Conservation (phyloP, 371 early-diverging fungal species). For the Syncephalis fuscata region DNA sequence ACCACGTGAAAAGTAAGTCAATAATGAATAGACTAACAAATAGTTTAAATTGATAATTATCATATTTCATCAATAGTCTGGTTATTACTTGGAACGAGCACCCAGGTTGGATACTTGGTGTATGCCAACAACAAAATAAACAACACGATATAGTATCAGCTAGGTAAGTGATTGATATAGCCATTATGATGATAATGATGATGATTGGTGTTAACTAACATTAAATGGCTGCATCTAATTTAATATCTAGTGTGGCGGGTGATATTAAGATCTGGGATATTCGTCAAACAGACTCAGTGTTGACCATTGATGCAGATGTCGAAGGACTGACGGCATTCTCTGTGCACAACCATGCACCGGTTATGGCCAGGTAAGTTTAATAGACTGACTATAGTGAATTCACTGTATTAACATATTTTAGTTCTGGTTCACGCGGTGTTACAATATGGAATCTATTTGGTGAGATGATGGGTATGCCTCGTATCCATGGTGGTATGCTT, state of each 20-base stretch:
- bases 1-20: slow-evolving; percentile 30
- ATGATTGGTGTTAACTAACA: neutral
- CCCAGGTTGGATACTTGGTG: slow-evolving; percentile 36
- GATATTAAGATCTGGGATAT: slow-evolving; percentile 76
- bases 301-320: slow-evolving; percentile 23
- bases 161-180: too few relatives aligned
- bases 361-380: slow-evolving; percentile 32
- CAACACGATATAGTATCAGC: slow-evolving; percentile 39
- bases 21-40: too few relatives aligned
- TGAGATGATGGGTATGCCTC: slow-evolving; percentile 19
- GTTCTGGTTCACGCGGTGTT: slow-evolving; percentile 26
- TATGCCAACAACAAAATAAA: slow-evolving; percentile 42
- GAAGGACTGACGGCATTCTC: slow-evolving; percentile 39
- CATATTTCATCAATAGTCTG: slow-evolving; percentile 14
- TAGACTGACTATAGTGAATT: neutral
- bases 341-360: slow-evolving; percentile 39
- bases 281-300: slow-evolving; percentile 28
- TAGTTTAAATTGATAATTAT: slow-evolving; percentile 5
- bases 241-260: slow-evolving; percentile 28
- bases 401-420: slow-evolving; percentile 11
- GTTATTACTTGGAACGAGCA: slow-evolving; percentile 48
- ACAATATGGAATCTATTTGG: slow-evolving; percentile 31
- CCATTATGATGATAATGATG: too few relatives aligned
- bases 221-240: neutral
- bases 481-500: slow-evolving; percentile 29